Evolutionary conservation across 495 filamentous ascomycete genomes (phyloP), one percentile per base, ranked within the genome.

Genomic region (Talaromyces proteolyticus): DNA sequence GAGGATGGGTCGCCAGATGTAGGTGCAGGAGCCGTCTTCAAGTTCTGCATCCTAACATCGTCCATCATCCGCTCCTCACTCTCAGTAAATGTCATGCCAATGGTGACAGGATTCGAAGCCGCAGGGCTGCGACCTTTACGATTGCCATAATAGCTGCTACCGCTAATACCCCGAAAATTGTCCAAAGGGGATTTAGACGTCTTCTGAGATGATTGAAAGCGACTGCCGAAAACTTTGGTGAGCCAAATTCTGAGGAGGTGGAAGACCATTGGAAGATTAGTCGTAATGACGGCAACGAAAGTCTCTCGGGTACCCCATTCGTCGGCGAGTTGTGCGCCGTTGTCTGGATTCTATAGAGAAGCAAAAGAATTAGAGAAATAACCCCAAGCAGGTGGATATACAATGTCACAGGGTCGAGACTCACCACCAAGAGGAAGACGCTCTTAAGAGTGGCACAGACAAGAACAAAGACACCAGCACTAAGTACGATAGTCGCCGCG

Each of bases 251-350:
- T 65, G 52, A 77, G 36, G 3, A 78, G 61, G 26, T 75, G 74
- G 65, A 77, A 78, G 11, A 79, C 55, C 71, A 78, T 75, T 3
- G 75, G 76, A 0, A 79, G 64, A 54, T 78, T 78, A 39, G 70
- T 76, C 1, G 70, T 77, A 16, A 77, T 53, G 5, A 77, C 71
- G 11, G 74, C 67, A 39, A 76, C 75, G 46, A 79, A 77, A 18
- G 74, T 70, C 47, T 77, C 76, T 5, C 76, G 68, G 72, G n/a
- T 74, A 7, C 73, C 73, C 76, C 75, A 79, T 37, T 65, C 66
- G 19, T 69, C 69, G 11, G 72, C 71, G 1, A 69, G 56, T 34
- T 72, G 57, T n/a, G 74, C 74, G 36, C 75, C 75, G 19, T 73
- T 60, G 24, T 66, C 51, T 2, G 72, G 68, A 25, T 72, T 65